A percentile compares a stretch with the other conserved stretches of the same genome.
phyloP scores from a whole-genome alignment of 2,329 filamentous ascomycete genomes.

The Aureobasidium sp. region DNA sequence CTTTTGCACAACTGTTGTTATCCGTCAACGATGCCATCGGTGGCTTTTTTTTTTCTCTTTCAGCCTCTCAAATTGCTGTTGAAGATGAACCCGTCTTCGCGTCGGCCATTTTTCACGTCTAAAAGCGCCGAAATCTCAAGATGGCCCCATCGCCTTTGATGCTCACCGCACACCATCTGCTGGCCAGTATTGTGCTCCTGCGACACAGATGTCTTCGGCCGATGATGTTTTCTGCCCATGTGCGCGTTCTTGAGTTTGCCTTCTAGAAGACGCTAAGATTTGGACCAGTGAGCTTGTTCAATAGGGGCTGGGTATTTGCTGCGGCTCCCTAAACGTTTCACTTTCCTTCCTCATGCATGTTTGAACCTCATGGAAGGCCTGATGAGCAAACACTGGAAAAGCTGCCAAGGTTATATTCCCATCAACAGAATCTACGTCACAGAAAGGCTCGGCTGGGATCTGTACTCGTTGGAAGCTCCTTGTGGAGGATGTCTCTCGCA shows the following conservation, averaged over 20 bases:
- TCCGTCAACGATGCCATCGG: neutral
- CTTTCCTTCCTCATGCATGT: neutral
- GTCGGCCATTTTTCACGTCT: neutral
- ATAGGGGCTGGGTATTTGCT: neutral
- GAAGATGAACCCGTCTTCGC: neutral
- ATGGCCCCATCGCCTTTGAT: neutral
- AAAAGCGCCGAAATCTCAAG: slow-evolving; percentile 2
- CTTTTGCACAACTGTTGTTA: no score
- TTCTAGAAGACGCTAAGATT: slow-evolving; percentile 4
- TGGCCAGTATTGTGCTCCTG: neutral
- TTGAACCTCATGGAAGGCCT: neutral
- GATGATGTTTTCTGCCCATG: neutral
- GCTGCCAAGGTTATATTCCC: neutral
- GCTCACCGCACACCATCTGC: neutral
- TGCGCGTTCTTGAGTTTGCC: neutral
- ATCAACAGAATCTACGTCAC: no score
- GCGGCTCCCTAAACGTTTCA: slow-evolving; percentile 10
- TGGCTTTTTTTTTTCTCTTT: neutral
- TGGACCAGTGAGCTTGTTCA: slow-evolving; percentile 6
- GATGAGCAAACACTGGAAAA: neutral
- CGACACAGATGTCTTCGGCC: neutral
- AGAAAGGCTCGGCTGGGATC: no score
- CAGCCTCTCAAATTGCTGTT: slow-evolving; percentile 8
- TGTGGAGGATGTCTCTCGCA: no score
- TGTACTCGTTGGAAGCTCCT: no score